Base-by-base conservation (phyloP, 139 green algal genomes). In the Asterochloris erici region DNA sequence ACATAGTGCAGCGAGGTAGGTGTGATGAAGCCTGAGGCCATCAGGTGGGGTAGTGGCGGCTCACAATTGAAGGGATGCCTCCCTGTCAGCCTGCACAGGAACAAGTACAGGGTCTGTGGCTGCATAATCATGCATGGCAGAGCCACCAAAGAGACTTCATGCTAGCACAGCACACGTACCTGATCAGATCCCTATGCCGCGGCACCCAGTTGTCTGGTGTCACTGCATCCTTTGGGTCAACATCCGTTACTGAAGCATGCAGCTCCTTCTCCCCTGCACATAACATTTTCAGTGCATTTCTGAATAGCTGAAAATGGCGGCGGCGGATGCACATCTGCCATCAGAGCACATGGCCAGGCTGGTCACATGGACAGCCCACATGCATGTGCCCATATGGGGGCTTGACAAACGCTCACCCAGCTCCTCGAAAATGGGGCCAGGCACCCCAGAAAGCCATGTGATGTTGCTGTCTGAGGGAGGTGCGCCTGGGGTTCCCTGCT, bases 11-110 rank as follows among this genome's bases (percentile, higher is more conserved):
- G 89, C 12, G 88, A 89, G 14, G 90, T 88, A 0, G 95, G 94
- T 0, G 96, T 98, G 83, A 98, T 94, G 84, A 95, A 97, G 63
- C 90, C 92, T 38, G 74, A 54, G 26, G 93, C 78, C 85, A 97
- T 93, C 13, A 98, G 90, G n/a, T 85, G 85, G 13, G 90, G 29
- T 47, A 96, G 93, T 16, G 90, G 92, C 19, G 97, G 92, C 90
- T 99, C 97, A 86, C 90, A 95, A 91, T 99, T 99, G 85, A 99
- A 94, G 0, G 97, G 97, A 86, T 99, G 97, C 21, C 88, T 82
- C 21, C 85, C n/a, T 0, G 78, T 73, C 63, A 74, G 64, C 78
- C 76, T 71, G 66, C 19, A 71, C 66, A 71, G 6, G 10, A 71
- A 9, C 4, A 54, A 54, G 38, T 54, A 54, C 38, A 71, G 66